Percentiles rank a stretch among this genome's conserved stretches.
These are phyloP conservation scores for Linnemannia schmuckeri DNA, from an alignment of 192 early-diverging fungal genomes.

Conservation along the genomic window DNA sequence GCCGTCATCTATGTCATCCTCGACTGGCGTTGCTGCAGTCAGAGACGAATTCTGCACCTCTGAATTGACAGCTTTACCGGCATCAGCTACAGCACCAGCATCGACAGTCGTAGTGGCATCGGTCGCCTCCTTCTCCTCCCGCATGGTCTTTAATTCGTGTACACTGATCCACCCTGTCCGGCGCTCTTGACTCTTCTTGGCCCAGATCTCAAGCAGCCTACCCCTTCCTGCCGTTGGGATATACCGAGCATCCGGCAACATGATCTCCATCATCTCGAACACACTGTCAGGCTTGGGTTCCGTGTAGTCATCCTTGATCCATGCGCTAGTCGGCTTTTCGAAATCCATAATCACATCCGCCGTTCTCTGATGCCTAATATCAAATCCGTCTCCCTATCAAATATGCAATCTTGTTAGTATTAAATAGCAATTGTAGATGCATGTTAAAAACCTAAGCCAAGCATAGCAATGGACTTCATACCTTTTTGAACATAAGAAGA, in stretches of 20 bases:
- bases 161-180: slow-evolving; percentile 49
- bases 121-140: neutral
- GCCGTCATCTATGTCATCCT: neutral
- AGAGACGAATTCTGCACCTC: neutral
- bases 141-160: slow-evolving; percentile 27
- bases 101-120: neutral
- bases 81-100: neutral
- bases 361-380: slow-evolving; percentile 70
- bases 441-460: neutral
- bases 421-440: neutral
- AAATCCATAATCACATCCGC: slow-evolving; percentile 75
- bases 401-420: neutral
- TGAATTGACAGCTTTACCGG: neutral
- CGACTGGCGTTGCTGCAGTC: neutral
- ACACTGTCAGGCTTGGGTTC: slow-evolving; percentile 65
- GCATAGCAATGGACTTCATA: neutral
- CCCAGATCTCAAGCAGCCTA: slow-evolving; percentile 65
- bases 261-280: slow-evolving; percentile 71
- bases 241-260: slow-evolving; percentile 65
- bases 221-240: slow-evolving; percentile 56
- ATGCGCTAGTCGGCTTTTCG: slow-evolving; percentile 59
- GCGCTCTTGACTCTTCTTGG: slow-evolving; percentile 31
- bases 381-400: slow-evolving; percentile 65
- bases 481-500: slow-evolving; percentile 70
- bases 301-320: slow-evolving; percentile 66